Evolutionary conservation across 192 early-diverging fungal species (phyloP).

Genomic region (Gonapodya sp.): DNA sequence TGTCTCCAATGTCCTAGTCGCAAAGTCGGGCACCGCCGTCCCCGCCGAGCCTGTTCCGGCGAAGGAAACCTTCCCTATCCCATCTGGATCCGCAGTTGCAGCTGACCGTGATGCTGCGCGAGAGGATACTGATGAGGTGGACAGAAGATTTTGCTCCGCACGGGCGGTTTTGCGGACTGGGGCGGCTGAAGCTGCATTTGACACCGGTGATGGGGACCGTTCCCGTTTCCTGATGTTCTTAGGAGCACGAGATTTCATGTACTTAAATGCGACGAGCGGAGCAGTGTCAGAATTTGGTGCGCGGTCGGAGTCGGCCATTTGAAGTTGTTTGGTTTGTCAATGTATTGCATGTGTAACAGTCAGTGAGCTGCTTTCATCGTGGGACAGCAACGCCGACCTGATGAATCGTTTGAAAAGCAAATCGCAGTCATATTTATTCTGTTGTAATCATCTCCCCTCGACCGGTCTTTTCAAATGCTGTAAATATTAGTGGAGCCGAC

Average conservation of each 20-base stretch:
- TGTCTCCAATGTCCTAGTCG: slow-evolving; percentile 3
- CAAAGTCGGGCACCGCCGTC: background rate
- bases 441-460: no score
- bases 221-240: background rate
- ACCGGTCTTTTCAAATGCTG: no score
- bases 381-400: no score
- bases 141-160: background rate
- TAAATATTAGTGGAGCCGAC: no score
- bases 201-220: background rate
- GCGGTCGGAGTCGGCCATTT: no score
- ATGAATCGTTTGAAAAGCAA: no score
- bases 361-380: no score
- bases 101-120: background rate
- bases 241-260: background rate
- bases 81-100: background rate
- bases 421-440: no score
- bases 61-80: background rate
- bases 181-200: background rate
- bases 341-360: no score
- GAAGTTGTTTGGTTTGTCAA: no score
- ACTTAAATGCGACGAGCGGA: background rate
- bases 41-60: background rate
- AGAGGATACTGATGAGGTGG: background rate
- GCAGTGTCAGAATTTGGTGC: no score
- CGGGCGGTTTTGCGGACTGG: background rate